Base-by-base conservation (phyloP, 352 stramenopile species). In the Phytopythium kandeliae region DNA sequence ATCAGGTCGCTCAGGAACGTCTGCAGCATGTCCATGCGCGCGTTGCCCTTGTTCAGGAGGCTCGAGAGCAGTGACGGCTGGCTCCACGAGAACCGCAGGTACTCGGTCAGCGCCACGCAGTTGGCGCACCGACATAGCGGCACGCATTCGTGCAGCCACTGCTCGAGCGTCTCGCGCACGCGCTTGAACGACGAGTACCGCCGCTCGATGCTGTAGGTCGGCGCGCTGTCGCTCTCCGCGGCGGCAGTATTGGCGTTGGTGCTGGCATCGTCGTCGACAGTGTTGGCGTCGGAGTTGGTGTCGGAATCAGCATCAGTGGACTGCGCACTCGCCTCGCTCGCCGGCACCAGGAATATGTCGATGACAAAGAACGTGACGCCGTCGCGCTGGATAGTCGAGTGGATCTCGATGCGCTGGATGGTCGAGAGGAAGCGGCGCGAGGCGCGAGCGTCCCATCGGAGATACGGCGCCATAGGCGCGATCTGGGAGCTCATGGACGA, bases 171-270 rank as follows among this genome's bases (percentile, higher is more conserved):
- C 1, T 54, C 54, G 30, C 67, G 65, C 26, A 86, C 48, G 40
- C 66, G 49, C n/a, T 63, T 54, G 36, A 86, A 86, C 7, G 78
- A 66, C 31, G 62, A 67, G 57, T 79, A 86, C 33, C 63, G 54
- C 19, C 57, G 71, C 51, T 83, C 58, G 26, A 86, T 58, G 19
- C 34, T 61, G 60, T 60, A 71, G 45, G 53, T 72, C 48, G 35
- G 71, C 3, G 34, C 19, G 11, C 31, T n/a, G 4, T 51, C 45
- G 45, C 25, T 17, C 25, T 25, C n/a, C n/a, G n/a, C n/a, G n/a
- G n/a, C n/a, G n/a, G n/a, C n/a, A n/a, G n/a, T 24, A 15, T 7
- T 35, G 4, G 43, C 17, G n/a, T 30, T 25, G 31, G 45, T n/a
- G 19, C 37, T 26, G 28, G 31, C 1, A 40, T 19, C 30, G n/a